These are phyloP conservation scores for Solanum pimpinellifolium DNA, from an alignment of 257 asterid genomes.

Conservation along the genomic window DNA sequence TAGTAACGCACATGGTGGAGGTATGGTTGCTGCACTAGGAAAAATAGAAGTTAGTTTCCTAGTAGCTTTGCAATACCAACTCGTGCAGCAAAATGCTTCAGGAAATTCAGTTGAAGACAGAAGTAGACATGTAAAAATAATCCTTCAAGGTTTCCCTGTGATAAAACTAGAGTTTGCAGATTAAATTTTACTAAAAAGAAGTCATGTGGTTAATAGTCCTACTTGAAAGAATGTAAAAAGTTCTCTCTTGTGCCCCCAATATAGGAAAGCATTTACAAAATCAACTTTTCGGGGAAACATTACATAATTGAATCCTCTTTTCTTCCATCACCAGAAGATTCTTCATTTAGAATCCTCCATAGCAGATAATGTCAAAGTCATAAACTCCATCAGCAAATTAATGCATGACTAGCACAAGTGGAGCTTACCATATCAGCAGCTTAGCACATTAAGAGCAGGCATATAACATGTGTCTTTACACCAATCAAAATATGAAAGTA, in stretches of 20 bases:
- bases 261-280: neutral
- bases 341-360: neutral
- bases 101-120: neutral
- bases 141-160: neutral
- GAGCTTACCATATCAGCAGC: neutral
- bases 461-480: neutral
- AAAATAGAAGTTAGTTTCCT: neutral
- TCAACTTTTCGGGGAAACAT: neutral
- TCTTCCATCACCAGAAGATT: neutral
- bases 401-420: neutral
- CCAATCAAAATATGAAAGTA: neutral
- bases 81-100: neutral
- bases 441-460: neutral
- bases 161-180: neutral
- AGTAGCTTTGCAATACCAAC: neutral
- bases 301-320: neutral
- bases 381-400: neutral
- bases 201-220: neutral
- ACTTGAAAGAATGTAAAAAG: neutral
- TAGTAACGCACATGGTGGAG: neutral
- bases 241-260: neutral
- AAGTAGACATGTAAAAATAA: neutral
- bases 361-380: neutral
- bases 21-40: neutral
- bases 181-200: neutral